phyloP scores from a whole-genome alignment of 1,284 basidiomycete genomes.

The Apiotrichum sp. region DNA sequence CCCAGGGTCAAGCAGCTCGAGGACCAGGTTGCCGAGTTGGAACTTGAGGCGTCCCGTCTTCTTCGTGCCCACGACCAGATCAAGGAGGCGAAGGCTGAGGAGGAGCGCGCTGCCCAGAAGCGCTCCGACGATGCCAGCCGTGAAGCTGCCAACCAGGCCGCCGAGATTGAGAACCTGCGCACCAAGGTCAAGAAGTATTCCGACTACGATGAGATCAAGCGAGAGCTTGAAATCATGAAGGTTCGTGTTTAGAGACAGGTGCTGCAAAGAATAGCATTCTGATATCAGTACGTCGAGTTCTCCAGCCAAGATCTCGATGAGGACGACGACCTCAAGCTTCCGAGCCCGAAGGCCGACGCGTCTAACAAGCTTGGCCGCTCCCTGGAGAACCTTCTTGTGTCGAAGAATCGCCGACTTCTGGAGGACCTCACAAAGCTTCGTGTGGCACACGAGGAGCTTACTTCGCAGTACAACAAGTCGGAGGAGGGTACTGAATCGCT shows the following conservation, averaged over 20 bases:
- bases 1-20: conserved; percentile 65
- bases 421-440: conserved; percentile 89
- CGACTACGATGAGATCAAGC: conserved; percentile 93
- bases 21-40: conserved; percentile 62
- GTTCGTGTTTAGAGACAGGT: conserved; percentile 48
- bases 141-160: conserved; percentile 56
- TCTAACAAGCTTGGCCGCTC: conserved; percentile 69
- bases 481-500: conserved; percentile 59
- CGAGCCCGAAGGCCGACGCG: conserved; percentile 79
- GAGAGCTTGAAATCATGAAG: conserved; percentile 95
- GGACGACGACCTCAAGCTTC: conserved; percentile 60
- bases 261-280: not conserved
- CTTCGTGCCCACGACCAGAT: conserved; percentile 64
- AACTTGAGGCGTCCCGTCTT: conserved; percentile 65
- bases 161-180: conserved; percentile 63
- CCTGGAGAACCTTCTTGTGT: conserved; percentile 81
- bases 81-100: conserved; percentile 56
- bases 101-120: conserved; percentile 53
- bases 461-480: conserved; percentile 58
- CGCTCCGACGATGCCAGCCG: conserved; percentile 58
- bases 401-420: conserved; percentile 88
- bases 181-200: conserved; percentile 62
- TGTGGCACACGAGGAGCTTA: conserved; percentile 72
- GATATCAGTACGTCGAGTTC: conserved; percentile 82
- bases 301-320: conserved; percentile 70